Evolutionary conservation across 352 stramenopile genomes (phyloP).

Genomic region (Aphanomyces euteiches): DNA sequence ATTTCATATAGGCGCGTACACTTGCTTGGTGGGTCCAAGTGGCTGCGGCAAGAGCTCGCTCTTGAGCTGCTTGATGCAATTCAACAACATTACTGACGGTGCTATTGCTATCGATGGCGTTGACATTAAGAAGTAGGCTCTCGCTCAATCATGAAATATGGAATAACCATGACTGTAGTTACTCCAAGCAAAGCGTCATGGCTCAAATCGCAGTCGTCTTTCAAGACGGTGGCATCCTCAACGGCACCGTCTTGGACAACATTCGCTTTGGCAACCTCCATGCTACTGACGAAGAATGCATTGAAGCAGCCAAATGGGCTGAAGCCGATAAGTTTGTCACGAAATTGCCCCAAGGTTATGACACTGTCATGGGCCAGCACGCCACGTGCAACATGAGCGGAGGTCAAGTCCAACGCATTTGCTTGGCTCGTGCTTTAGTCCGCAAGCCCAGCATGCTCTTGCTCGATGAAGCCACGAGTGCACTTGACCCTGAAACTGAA

Average conservation of each 20-base stretch:
- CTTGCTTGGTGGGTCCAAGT: slow-evolving; percentile 28
- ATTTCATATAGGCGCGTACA: slow-evolving; percentile 25
- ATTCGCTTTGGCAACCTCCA: slow-evolving; percentile 30
- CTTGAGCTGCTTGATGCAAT: slow-evolving; percentile 30
- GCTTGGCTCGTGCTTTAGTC: slow-evolving; percentile 73
- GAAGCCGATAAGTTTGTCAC: slow-evolving; percentile 58
- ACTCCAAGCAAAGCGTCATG: slow-evolving; percentile 27
- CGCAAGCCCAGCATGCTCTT: slow-evolving; percentile 75
- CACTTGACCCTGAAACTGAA: slow-evolving; percentile 81
- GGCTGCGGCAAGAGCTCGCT: slow-evolving; percentile 31
- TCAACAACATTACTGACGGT: slow-evolving; percentile 20
- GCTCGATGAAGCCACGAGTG: slow-evolving; percentile 83
- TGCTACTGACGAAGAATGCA: slow-evolving; percentile 27
- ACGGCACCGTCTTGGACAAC: slow-evolving; percentile 31
- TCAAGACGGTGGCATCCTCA: slow-evolving; percentile 30
- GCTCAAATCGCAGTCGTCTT: slow-evolving; percentile 29
- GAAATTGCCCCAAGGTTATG: slow-evolving; percentile 73
- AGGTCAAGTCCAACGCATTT: slow-evolving; percentile 83
- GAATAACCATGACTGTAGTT: slow-evolving; percentile 5
- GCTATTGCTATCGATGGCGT: slow-evolving; percentile 26
- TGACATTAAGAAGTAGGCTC: slow-evolving; percentile 17
- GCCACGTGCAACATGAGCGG: slow-evolving; percentile 84
- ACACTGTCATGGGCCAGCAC: slow-evolving; percentile 57
- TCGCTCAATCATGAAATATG: background rate
- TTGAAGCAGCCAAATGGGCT: slow-evolving; percentile 28